Conservation (phyloP, 2,329 filamentous ascomycete species). For the Epichloe gansuensis region DNA sequence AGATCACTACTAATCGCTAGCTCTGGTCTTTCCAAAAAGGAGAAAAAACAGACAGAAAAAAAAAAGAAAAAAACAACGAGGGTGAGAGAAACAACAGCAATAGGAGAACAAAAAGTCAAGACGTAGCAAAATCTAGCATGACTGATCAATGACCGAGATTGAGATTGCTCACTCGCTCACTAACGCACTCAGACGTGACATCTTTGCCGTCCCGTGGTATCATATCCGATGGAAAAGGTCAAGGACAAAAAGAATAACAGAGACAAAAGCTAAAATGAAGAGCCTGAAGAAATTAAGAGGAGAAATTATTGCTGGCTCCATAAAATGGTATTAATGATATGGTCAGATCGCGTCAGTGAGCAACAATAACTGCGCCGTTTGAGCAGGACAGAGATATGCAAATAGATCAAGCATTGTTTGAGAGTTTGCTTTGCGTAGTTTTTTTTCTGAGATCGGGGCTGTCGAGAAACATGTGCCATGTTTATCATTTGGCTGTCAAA, state of each 20-base stretch:
- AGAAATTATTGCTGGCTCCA: slow-evolving; percentile 1
- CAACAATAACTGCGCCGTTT: not conserved
- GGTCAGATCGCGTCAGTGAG: not conserved
- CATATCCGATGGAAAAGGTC: slow-evolving; percentile 10
- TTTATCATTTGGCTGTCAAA: slow-evolving; percentile 4
- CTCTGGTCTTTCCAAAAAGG: not conserved
- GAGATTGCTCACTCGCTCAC: slow-evolving; percentile 1
- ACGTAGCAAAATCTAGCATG: slow-evolving; percentile 5
- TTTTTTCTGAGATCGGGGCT: not conserved
- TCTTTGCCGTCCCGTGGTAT: slow-evolving; percentile 14
- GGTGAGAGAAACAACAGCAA: not conserved
- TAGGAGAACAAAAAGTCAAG: slow-evolving; percentile 10
- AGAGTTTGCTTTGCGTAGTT: not conserved
- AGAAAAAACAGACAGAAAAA: slow-evolving; percentile 8
- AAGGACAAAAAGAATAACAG: slow-evolving; percentile 5
- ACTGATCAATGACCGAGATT: slow-evolving; percentile 6
- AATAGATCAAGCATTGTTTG: not conserved
- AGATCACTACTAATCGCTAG: slow-evolving; percentile 3
- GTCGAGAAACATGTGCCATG: not conserved
- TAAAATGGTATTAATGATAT: not conserved
- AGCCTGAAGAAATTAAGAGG: slow-evolving; percentile 1
- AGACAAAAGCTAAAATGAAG: slow-evolving; percentile 7
- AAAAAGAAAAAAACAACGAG: slow-evolving; percentile 8
- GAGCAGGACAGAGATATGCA: not conserved
- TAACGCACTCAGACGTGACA: slow-evolving; percentile 1